Base-by-base conservation (phyloP, 2,329 filamentous ascomycete genomes). In the Endocalyx cinctus region DNA sequence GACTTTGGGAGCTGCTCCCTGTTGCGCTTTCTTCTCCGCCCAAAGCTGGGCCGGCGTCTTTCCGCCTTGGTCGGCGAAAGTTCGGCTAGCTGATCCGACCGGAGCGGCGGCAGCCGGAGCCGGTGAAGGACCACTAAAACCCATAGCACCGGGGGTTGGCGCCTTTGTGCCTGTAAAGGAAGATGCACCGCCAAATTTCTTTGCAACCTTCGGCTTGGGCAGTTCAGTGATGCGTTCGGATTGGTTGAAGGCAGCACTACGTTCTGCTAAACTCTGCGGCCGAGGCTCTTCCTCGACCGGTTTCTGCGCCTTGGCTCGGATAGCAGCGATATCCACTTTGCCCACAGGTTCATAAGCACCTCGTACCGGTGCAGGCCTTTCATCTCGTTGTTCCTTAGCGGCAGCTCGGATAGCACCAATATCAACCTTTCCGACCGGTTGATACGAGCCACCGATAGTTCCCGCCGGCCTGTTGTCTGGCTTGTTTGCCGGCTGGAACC, bases 31-130 rank as follows among this genome's bases (percentile, higher is more conserved):
- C 69, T 89, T 94, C 69, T 98, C 92, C 0, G 90, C 90, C 92
- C 92, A 98, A 22, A 95, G 66, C 60, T 98, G 92, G 18, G 92
- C 89, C 6, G 92, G 92, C 5, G 92, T 97, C 70, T 97, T 98
- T 42, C 92, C 92, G 43, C 85, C 89, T 59, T 94, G 72, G 47
- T 96, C 89, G 12, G 92, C 92, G 67, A 97, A 98, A 1, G 88
- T 95, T 52, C 87, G 82, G 64, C 87, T 94, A 23, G 89, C 88
- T 45, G 79, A 74, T 17, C 87, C 88, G 17, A 95, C 72, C 5
- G 84, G 79, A 14, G 67, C 52, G 14, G 64, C 55, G 4, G 76
- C 68, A 14, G 79, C 64, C 16, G 77, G 58, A 17, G 78, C 67
- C 7, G 72, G 59, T n/a, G 77, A 61, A 41, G 82, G 81, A 10